A percentile compares a stretch with the other conserved stretches of the same genome.
phyloP scores from a whole-genome alignment of 345 rosid species.

The Excoecaria cochinchinensis region DNA sequence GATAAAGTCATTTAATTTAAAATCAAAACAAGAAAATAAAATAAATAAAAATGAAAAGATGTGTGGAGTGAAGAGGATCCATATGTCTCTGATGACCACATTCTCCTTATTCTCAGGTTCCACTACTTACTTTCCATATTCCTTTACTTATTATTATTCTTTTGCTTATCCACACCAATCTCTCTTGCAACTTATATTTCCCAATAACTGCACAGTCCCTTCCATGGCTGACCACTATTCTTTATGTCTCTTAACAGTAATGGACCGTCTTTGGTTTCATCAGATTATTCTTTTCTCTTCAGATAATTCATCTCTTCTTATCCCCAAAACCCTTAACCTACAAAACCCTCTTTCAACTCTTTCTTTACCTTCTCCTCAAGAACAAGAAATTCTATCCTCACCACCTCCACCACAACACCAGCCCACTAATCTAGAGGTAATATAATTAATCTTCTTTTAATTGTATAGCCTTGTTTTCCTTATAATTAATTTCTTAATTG shows the following conservation, averaged over 20 bases:
- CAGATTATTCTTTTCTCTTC: conserved; percentile 39
- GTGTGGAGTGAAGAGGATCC: conserved; percentile 19
- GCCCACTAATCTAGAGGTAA: conserved; percentile 4
- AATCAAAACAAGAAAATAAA: neutral
- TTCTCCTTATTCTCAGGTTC: conserved; percentile 10
- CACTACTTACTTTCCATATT: conserved; percentile 16
- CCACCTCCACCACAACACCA: conserved; percentile 5
- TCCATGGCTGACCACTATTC: conserved; percentile 39
- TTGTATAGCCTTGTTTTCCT: neutral
- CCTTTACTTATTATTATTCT: conserved; percentile 9
- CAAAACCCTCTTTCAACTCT: conserved; percentile 12
- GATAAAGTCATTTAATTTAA: neutral
- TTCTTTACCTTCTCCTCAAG: conserved; percentile 16
- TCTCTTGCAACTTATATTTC: neutral
- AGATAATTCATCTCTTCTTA: neutral
- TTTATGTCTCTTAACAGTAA: conserved; percentile 34
- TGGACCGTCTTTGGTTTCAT: conserved; percentile 73
- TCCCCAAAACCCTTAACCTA: conserved; percentile 22
- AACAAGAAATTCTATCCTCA: neutral
- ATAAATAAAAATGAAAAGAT: neutral
- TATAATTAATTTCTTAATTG: neutral
- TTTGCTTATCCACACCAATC: neutral
- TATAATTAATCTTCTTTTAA: neutral
- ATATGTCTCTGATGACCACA: conserved; percentile 27
- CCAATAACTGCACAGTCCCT: neutral